Percentiles rank a stretch among this genome's conserved stretches.
Conservation (phyloP, 2,329 filamentous ascomycete genomes). For the Claviceps quebecensis region DNA sequence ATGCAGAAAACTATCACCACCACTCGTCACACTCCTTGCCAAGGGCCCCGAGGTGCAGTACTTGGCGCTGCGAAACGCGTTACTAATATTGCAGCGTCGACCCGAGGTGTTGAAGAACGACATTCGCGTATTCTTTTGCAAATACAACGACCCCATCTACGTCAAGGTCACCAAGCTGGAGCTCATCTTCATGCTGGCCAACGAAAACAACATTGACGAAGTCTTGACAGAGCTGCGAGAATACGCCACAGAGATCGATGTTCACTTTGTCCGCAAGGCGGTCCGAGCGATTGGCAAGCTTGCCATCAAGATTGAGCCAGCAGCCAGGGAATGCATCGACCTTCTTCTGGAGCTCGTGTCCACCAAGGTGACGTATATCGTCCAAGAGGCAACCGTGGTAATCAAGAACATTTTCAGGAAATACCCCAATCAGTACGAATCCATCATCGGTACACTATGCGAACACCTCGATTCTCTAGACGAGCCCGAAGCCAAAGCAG, state of each 20-base stretch:
- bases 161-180: conserved; percentile 98
- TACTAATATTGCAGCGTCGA: conserved; percentile 82
- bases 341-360: conserved; percentile 83
- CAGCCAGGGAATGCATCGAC: conserved; percentile 81
- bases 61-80: conserved; percentile 79
- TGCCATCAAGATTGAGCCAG: conserved; percentile 96
- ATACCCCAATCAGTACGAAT: conserved; percentile 97
- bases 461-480: conserved; percentile 93
- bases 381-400: conserved; percentile 95
- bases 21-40: conserved; percentile 82
- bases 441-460: conserved; percentile 89
- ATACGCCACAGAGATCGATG: conserved; percentile 96
- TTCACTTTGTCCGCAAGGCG: conserved; percentile 96
- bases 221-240: conserved; percentile 88
- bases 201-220: conserved; percentile 86
- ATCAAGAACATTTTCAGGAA: conserved; percentile 99
- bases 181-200: conserved; percentile 97
- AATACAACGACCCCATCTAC: conserved; percentile 99
- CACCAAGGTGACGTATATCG: conserved; percentile 97
- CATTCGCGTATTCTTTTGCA: conserved; percentile 98
- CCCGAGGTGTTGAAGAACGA: conserved; percentile 92
- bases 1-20: conserved; percentile 86
- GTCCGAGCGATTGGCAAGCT: conserved; percentile 95
- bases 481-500: conserved; percentile 93
- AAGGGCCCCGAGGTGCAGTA: conserved; percentile 99